phyloP scores from a whole-genome alignment of 2,329 filamentous ascomycete species.

The Colletotrichum sp. region DNA sequence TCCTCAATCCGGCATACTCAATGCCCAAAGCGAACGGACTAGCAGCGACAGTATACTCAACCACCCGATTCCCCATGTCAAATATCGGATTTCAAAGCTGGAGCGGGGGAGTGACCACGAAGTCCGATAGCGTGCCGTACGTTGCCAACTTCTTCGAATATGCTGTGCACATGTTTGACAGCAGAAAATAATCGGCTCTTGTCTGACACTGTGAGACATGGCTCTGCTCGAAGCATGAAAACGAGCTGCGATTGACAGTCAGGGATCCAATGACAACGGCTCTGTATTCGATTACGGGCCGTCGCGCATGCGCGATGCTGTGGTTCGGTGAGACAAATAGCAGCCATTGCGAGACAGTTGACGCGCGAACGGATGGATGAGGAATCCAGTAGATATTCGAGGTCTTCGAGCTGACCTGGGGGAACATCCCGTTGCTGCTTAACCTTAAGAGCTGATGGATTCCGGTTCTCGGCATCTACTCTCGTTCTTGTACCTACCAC shows the following conservation, averaged over 20 bases:
- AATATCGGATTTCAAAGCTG: not conserved
- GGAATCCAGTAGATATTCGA: not conserved
- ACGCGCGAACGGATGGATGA: not conserved
- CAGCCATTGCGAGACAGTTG: not conserved
- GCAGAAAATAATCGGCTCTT: not conserved
- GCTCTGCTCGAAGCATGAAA: not conserved
- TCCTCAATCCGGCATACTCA: not conserved
- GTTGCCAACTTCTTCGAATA: not conserved
- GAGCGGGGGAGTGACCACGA: not conserved
- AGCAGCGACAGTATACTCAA: not conserved
- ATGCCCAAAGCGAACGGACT: not conserved
- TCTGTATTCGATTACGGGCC: constrained; percentile 4
- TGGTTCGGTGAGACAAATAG: constrained; percentile 2
- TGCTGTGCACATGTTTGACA: not conserved
- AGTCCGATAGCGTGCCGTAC: not conserved
- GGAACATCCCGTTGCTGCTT: not conserved
- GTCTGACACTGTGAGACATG: constrained; percentile 6
- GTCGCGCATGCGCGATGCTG: constrained; percentile 8
- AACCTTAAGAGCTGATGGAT: not conserved
- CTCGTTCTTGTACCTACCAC: not conserved
- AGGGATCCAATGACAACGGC: not conserved
- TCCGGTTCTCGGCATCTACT: not conserved
- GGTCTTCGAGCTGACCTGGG: not conserved
- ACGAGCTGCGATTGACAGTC: not conserved
- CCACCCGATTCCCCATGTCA: not conserved